Evolutionary conservation across 495 filamentous ascomycete genomes (phyloP), one percentile per base, ranked within the genome.

Genomic region (Apiosordaria backusii): DNA sequence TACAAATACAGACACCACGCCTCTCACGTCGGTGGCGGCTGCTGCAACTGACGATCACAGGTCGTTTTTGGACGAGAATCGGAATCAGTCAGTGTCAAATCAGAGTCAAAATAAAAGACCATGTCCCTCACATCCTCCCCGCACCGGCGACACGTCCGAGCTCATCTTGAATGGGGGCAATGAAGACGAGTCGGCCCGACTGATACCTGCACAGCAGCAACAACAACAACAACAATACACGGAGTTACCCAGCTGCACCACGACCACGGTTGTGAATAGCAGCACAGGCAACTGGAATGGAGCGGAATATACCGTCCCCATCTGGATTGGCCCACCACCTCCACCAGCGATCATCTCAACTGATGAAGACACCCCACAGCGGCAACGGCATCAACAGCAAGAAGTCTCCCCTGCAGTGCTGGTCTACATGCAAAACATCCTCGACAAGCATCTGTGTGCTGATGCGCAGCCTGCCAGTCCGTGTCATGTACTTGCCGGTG

Each of bases 401-500:
- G 35, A 45, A 45, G 35, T 45, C 4, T 15, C 59, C 23, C 52
- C 60, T 1, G 77, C 77, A 6, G 72, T 78, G 57, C 74, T 72
- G 50, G 76, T 73, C 35, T 83, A 83, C 68, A 75, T 76, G 70
- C 73, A 68, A 52, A 45, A 45, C 35, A 45, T 45, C 35, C 35
- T 45, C 55, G 18, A 76, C n/a, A 27, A 67, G 0, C 45, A 55
- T 4, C 60, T 81, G 3, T 69, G 70, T n/a, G 24, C 64, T 27
- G 58, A 71, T 29, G 58, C 75, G 16, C 71, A 70, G 7, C 80
- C 80, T 4, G 79, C 76, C 7, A 74, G 74, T 13, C 79, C 80
- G 3, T 71, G 66, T 57, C 79, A 83, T 40, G 70, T 80, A 13
- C 71, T 68, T 0, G 77, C 80, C 0, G 81, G 81, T 7, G 78